Conservation (phyloP, 306 rosid genomes). For the Glycyrrhiza uralensis region DNA sequence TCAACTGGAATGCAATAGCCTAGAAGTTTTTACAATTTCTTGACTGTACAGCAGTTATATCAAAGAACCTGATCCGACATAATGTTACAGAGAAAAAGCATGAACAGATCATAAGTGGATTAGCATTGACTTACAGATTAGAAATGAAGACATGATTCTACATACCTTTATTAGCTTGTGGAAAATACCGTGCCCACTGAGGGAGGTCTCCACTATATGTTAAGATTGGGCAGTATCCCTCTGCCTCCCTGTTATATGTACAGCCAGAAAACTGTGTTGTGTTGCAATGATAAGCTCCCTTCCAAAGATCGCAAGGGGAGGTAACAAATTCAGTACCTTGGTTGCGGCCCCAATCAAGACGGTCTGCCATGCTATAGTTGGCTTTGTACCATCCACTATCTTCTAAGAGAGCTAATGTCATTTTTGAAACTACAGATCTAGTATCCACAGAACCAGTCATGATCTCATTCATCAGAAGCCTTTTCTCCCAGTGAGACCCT, state of each 20-base stretch:
- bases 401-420: conserved; percentile 93
- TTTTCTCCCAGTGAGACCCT: conserved; percentile 99
- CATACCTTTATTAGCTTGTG: conserved; percentile 90
- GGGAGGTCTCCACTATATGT: conserved; percentile 91
- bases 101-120: not conserved
- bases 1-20: conserved; percentile 20
- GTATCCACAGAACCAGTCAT: conserved; percentile 99
- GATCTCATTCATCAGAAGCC: conserved; percentile 97
- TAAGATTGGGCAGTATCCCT: conserved; percentile 95
- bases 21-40: conserved; percentile 7
- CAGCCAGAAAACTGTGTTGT: conserved; percentile 90
- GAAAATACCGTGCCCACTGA: conserved; percentile 89
- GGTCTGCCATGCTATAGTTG: conserved; percentile 97
- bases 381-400: conserved; percentile 99
- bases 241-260: conserved; percentile 98
- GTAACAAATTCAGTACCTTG: conserved; percentile 93
- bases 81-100: not conserved
- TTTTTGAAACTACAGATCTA: conserved; percentile 94
- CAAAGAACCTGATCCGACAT: not conserved
- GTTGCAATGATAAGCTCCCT: conserved; percentile 97
- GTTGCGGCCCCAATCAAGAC: conserved; percentile 95
- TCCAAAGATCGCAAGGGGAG: conserved; percentile 89
- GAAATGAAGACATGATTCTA: conserved; percentile 10
- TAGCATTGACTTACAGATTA: not conserved
- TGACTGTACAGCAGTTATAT: not conserved